Evolutionary conservation across 345 rosid species (phyloP).

Genomic region (Eucalyptus camaldulensis): DNA sequence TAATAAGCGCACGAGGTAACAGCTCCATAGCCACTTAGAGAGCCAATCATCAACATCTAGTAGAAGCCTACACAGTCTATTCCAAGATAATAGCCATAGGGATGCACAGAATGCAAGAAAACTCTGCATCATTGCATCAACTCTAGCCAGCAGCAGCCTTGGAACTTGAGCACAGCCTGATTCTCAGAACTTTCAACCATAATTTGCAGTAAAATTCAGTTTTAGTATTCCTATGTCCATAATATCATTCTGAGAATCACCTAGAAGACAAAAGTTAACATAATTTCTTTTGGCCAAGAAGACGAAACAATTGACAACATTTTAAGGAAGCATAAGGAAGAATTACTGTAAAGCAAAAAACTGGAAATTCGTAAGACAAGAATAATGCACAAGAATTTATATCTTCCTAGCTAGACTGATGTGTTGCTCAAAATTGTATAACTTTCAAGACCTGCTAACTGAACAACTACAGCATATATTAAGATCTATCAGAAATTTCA

Average conservation of each 20-base stretch:
- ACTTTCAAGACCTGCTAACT: background rate
- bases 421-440: background rate
- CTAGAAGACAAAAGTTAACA: background rate
- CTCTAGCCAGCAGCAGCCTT: background rate
- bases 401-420: background rate
- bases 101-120: background rate
- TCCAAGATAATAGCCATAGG: background rate
- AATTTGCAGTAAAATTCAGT: background rate
- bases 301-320: background rate
- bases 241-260: background rate
- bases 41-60: background rate
- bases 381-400: background rate
- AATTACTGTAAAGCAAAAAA: background rate
- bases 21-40: background rate
- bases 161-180: background rate
- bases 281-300: background rate
- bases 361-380: background rate
- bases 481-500: background rate
- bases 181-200: background rate
- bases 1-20: background rate
- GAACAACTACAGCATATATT: background rate
- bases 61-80: background rate
- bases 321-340: background rate
- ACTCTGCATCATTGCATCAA: background rate
- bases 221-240: background rate